Percentiles rank a stretch among this genome's conserved stretches.
These are phyloP conservation scores for Ustilago vetiveriae DNA, from an alignment of 1,284 basidiomycete genomes.

Conservation along the genomic window DNA sequence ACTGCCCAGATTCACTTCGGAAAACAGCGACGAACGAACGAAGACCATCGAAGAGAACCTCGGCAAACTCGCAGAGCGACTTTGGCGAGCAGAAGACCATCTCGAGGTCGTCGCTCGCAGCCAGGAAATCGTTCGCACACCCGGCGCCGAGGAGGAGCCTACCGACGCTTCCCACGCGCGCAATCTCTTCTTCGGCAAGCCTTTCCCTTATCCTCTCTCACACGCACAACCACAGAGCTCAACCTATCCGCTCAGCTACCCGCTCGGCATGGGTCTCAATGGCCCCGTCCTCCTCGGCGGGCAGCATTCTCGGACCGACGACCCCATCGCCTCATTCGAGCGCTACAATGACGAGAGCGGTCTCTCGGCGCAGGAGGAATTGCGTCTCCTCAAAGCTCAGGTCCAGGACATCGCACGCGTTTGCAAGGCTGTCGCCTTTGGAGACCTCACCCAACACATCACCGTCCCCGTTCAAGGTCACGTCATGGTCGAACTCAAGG, in stretches of 20 bases:
- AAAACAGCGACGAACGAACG: slow-evolving; percentile 46
- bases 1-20: slow-evolving; percentile 49
- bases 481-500: slow-evolving; percentile 96
- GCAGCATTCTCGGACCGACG: slow-evolving; percentile 38
- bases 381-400: slow-evolving; percentile 83
- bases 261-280: slow-evolving; percentile 62
- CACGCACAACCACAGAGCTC: slow-evolving; percentile 59
- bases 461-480: slow-evolving; percentile 94
- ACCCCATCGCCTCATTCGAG: slow-evolving; percentile 64
- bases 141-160: slow-evolving; percentile 32
- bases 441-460: slow-evolving; percentile 94
- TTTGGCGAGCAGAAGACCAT: slow-evolving; percentile 59
- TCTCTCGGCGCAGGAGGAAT: slow-evolving; percentile 77
- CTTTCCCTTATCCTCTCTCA: slow-evolving; percentile 62
- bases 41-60: slow-evolving; percentile 54
- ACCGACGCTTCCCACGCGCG: slow-evolving; percentile 6
- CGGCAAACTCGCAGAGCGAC: slow-evolving; percentile 51
- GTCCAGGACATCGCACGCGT: slow-evolving; percentile 90
- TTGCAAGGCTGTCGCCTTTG: slow-evolving; percentile 92
- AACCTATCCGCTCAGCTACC: slow-evolving; percentile 64
- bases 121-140: slow-evolving; percentile 43
- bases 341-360: slow-evolving; percentile 64
- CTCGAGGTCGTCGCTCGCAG: slow-evolving; percentile 47
- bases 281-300: slow-evolving; percentile 61
- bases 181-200: slow-evolving; percentile 49